Base-by-base conservation (phyloP, 2,329 filamentous ascomycete species). In the Neoarthrinium moseri region DNA sequence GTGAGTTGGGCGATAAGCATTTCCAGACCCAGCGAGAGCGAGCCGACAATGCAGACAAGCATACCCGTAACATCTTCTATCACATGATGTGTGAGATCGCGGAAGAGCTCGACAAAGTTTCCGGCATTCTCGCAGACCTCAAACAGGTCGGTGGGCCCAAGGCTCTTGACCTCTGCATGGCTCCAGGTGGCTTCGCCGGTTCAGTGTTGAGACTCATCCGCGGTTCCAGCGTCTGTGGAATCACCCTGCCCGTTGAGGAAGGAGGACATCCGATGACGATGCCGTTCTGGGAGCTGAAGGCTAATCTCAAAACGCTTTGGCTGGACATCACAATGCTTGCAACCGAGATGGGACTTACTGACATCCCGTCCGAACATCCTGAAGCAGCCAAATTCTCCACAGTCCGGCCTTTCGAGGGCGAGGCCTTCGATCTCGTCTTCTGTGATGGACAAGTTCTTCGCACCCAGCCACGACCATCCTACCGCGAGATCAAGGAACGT, bases 121-220 rank as follows among this genome's bases (percentile, higher is more conserved):
- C 65, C 1, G 43, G 47, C 3, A 66, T 60, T 12, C 60, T 75
- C n/a, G 47, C 37, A 10, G 47, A 4, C 3, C 23, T 10, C 5
- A 33, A n/a, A 17, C 13, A 21, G 38, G 2, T 43, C 40, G 4
- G 26, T n/a, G 50, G 46, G 5, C 51, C 54, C 1, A 54, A 35
- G 8, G 64, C 81, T 17, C 69, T 83, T 1, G 78, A 83, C 51
- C 65, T 80, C 49, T 80, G 78, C 56, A 72, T 76, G 64, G 78
- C 78, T 0, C 78, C 78, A 0, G 78, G 78, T 4, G 78, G 73
- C 1, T 83, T 78, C 51, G 58, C 74, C 3, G 49, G 53, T 0
- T 60, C 57, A 7, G 67, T 67, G 0, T 50, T 78, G 21, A 27
- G 56, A 4, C 48, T 52, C 10, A 73, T 71, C 39, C 68, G 60